Conservation (phyloP, 1,284 basidiomycete species). For the Moesziomyces sp. region DNA sequence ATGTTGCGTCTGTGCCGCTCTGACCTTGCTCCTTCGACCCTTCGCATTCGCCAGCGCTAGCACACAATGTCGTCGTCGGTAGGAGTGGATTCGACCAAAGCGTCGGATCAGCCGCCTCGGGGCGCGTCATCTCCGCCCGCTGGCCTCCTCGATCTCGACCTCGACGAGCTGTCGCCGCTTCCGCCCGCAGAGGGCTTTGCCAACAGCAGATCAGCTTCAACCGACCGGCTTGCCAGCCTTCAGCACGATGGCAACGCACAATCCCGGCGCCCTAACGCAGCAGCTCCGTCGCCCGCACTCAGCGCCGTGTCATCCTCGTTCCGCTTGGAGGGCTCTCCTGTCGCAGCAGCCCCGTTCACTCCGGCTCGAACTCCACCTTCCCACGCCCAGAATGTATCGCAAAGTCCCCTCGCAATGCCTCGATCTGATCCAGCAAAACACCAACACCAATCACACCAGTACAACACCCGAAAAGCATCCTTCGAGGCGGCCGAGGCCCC, state of each 20-base stretch:
- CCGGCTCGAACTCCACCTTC: not conserved
- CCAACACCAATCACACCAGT: not conserved
- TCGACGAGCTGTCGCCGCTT: constrained; percentile 43
- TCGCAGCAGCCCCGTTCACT: not conserved
- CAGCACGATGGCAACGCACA: constrained; percentile 11
- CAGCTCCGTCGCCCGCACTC: constrained; percentile 17
- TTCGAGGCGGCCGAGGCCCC: not conserved
- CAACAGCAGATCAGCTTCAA: constrained; percentile 13
- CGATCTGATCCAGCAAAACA: not conserved
- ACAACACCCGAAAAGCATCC: not conserved
- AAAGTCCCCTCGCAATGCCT: not conserved
- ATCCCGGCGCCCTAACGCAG: not conserved
- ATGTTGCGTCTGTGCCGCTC: not conserved
- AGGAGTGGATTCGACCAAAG: not conserved
- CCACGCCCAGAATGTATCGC: not conserved
- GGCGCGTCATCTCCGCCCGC: no score
- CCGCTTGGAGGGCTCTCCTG: constrained; percentile 30
- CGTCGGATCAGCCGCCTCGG: not conserved
- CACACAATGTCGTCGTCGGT: not conserved
- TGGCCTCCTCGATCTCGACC: constrained; percentile 29
- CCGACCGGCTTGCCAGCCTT: constrained; percentile 15
- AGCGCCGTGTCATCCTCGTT: constrained; percentile 32
- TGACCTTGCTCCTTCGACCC: not conserved
- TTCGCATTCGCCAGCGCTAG: not conserved
- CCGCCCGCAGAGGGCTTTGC: constrained; percentile 28